phyloP scores from a whole-genome alignment of 768 basidiomycete species.

The Tylopilus felleus region DNA sequence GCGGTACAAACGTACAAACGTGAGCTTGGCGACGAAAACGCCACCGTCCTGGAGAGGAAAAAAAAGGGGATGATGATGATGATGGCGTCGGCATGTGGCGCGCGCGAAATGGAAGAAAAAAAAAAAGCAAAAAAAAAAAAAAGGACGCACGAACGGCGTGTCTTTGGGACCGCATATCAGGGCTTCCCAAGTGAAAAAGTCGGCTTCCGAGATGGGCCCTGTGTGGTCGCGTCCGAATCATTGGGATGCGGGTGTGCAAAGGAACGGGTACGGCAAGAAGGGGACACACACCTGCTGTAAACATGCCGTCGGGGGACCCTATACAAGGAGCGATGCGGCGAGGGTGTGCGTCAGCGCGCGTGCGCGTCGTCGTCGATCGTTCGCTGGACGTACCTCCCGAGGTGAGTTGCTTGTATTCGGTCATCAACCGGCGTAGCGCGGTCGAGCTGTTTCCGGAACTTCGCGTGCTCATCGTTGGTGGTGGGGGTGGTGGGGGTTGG shows the following conservation, averaged over 20 bases:
- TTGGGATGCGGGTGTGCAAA: not conserved
- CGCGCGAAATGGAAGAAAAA: not conserved
- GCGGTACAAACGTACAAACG: slow-evolving; percentile 56
- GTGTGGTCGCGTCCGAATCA: not conserved
- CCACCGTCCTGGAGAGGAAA: slow-evolving; percentile 73
- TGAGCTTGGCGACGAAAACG: slow-evolving; percentile 86
- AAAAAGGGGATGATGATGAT: not conserved
- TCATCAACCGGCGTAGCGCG: slow-evolving; percentile 85
- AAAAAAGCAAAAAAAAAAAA: too few relatives aligned
- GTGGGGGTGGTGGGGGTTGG: too few relatives aligned
- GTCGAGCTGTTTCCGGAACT: slow-evolving; percentile 53
- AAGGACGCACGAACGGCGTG: slow-evolving; percentile 77
- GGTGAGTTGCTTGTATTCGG: slow-evolving; percentile 85
- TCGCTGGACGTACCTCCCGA: slow-evolving; percentile 53
- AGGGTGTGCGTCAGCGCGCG: too few relatives aligned
- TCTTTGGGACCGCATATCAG: slow-evolving; percentile 92
- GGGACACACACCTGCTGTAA: slow-evolving; percentile 70
- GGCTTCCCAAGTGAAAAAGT: slow-evolving; percentile 97
- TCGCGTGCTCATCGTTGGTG: slow-evolving; percentile 48
- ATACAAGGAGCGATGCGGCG: too few relatives aligned
- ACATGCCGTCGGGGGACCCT: slow-evolving; percentile 92
- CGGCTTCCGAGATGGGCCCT: slow-evolving; percentile 88
- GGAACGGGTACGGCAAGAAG: not conserved
- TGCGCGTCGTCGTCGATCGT: too few relatives aligned
- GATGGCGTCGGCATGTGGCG: not conserved